Evolutionary conservation across 23 red algal species (phyloP), one percentile per base, ranked within the genome.

Genomic region (Gracilaria domingensis): DNA sequence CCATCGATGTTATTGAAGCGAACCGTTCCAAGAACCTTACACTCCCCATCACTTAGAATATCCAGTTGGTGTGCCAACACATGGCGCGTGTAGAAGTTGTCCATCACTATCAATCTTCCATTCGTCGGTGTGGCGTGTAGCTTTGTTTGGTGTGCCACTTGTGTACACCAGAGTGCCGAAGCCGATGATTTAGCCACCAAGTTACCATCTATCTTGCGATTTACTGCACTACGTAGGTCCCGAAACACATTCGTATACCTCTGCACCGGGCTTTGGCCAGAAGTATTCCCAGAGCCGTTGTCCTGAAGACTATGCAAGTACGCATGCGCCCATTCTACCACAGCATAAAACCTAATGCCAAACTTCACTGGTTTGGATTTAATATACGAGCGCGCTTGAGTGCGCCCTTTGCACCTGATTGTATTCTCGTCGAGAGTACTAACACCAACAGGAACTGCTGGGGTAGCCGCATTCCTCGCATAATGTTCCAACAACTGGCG

Each of bases 91-190:
- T 78, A 78, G 45, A 78, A 78, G 39, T 78, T 78, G 9, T 78
- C 73, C 73, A 53, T 78, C 18, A 78, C 73, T n/a, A 78, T 45
- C 9, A 78, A n/a, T 53, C 73, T 12, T 25, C 73, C 73, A n/a
- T 78, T n/a, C 7, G n/a, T 25, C 28, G 73, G 73, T 39, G 73
- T 78, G 33, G 73, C 39, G 25, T 78, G 73, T 42, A 78, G n/a
- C 34, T 78, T 32, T n/a, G 73, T 78, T 32, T 78, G 73, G 36
- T 78, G 73, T 49, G 45, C 73, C 73, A 53, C 25, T 35, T 78
- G 45, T 39, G 38, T 23, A 66, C 61, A 66, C n/a, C n/a, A n/a
- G n/a, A n/a, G n/a, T n/a, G n/a, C n/a, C n/a, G n/a, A n/a, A n/a
- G n/a, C n/a, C n/a, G 49, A 12, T 17, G 49, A 53, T 66, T 66